These are phyloP conservation scores for Phlyctochytrium bullatum DNA, from an alignment of 192 early-diverging fungal genomes.

Conservation along the genomic window DNA sequence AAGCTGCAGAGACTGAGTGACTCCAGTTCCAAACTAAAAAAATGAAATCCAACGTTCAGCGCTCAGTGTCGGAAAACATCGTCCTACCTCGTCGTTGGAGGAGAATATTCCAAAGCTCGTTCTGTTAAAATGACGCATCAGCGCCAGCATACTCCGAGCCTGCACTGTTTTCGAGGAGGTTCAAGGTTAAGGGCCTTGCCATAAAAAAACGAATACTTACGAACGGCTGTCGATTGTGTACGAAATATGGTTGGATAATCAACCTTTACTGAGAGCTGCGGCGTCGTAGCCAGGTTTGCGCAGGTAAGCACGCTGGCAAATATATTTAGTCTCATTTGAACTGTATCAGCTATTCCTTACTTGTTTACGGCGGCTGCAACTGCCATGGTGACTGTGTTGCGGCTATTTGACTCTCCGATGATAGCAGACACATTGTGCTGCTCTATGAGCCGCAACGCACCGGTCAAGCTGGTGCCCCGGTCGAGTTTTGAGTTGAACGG, in stretches of 20 bases:
- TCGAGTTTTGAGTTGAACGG: neutral
- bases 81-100: neutral
- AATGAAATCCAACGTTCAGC: no score
- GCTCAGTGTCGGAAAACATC: no score
- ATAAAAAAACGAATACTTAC: neutral
- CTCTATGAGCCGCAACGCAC: neutral
- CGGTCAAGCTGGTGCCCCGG: neutral
- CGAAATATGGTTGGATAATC: constrained; percentile 2
- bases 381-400: constrained; percentile 2
- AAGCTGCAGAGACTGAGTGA: neutral
- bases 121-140: neutral
- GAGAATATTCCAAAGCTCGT: neutral
- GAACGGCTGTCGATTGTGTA: neutral
- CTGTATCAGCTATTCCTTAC: no score
- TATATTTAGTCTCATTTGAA: no score
- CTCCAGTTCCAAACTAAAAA: no score
- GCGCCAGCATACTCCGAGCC: neutral
- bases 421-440: neutral
- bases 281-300: neutral
- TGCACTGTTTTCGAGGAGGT: neutral
- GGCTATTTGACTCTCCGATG: neutral
- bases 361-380: neutral
- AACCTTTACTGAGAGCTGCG: constrained; percentile 2
- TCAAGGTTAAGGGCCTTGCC: neutral
- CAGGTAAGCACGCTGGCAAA: neutral